Evolutionary conservation across 2,329 filamentous ascomycete genomes (phyloP), one percentile per base, ranked within the genome.

Genomic region (Colletotrichum destructivum): DNA sequence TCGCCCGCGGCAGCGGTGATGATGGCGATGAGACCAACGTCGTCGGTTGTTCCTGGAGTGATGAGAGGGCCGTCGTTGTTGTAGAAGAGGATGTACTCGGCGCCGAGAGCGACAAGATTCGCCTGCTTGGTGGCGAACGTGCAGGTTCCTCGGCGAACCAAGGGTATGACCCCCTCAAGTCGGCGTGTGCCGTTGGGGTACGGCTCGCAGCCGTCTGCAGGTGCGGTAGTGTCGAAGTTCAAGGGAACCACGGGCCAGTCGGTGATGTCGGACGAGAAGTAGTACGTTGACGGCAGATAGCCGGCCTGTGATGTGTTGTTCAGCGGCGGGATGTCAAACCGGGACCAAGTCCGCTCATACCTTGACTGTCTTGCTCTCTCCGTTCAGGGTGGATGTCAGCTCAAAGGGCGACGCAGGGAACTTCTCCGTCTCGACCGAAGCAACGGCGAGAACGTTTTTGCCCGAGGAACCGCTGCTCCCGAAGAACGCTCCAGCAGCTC

Each of bases 401-500:
- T 78, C 75, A 35, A 78, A 80, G 1, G 74, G 75, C 16, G 75
- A 75, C 18, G 76, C 76, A 18, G 79, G 77, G 42, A 75, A 74
- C 38, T 76, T 69, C 23, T 79, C 76, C 4, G 77, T 78, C 26
- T 77, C 76, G 47, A 86, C 78, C 0, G 85, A 86, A 23, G 84
- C 85, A 31, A 87, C 81, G 4, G 83, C 79, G 12, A 85, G 80
- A 4, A 84, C 83, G n/a, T 82, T 79, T 40, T 78, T 79, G 4
- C 83, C 84, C 9, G 82, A 81, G 2, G 84, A 80, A 4, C 84
- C 85, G 5, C 78, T 80, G 52, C 78, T 80, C 7, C 80, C 79
- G 40, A 83, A 86, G 76, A 89, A 88, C 0, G 87, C 82, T 0
- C 87, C 87, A 13, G 79, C 77, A 16, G 79, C 78, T 31, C 88